Conservation (phyloP, 2,329 filamentous ascomycete species). For the Botrytis paeoniae region DNA sequence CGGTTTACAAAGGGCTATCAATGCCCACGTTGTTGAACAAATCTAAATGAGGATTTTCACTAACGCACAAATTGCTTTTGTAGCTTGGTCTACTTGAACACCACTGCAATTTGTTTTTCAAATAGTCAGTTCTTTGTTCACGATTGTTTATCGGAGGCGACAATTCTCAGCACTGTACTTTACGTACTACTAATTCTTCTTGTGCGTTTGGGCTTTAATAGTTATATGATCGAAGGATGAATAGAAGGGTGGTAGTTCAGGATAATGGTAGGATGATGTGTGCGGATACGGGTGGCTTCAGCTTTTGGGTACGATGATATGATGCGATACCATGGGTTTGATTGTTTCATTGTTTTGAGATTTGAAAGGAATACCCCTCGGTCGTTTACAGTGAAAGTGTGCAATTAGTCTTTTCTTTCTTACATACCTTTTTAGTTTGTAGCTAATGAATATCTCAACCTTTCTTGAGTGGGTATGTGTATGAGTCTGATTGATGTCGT, state of each 20-base stretch:
- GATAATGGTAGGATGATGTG: neutral
- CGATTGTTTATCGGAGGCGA: neutral
- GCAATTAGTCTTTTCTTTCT: neutral
- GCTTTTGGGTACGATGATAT: neutral
- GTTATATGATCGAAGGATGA: neutral
- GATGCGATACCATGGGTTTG: neutral
- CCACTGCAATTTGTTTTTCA: neutral
- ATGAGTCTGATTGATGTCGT: neutral
- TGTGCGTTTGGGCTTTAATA: neutral
- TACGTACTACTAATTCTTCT: neutral
- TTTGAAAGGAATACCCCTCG: constrained; percentile 7
- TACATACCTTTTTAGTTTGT: neutral
- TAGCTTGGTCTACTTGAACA: constrained; percentile 36
- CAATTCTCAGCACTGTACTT: neutral
- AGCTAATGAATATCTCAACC: neutral
- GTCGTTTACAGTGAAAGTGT: neutral
- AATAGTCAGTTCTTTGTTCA: neutral
- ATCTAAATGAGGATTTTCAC: constrained; percentile 53
- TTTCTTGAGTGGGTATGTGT: neutral
- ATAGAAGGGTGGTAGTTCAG: too few species aligned
- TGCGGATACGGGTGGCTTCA: neutral
- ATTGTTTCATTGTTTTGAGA: constrained; percentile 4
- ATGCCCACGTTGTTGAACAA: constrained; percentile 78
- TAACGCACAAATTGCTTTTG: constrained; percentile 29
- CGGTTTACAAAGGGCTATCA: constrained; percentile 77